Evolutionary conservation across 768 basidiomycete genomes (phyloP), one percentile per base, ranked within the genome.

Genomic region (Amanita subjunquillea): DNA sequence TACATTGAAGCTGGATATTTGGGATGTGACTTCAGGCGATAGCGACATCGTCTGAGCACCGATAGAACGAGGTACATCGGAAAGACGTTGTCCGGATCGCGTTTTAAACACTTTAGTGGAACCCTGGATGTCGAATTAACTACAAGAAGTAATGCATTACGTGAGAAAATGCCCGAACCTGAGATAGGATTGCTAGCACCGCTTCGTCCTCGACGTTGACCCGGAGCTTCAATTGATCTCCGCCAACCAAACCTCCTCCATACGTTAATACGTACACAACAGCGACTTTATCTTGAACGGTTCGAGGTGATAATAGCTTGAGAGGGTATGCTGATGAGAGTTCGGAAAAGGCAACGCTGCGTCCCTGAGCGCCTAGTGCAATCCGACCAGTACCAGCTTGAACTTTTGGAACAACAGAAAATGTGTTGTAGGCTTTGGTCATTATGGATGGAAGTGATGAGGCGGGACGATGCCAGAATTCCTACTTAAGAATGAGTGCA

Each of bases 61-160:
- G 3, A 4, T 4, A 4, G 54, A 38, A 22, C 36, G 44, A 43
- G 60, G 54, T 36, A 68, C 66, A 42, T 73, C 70, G 25, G 85
- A 79, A 27, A 75, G 71, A 36, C 82, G 74, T 54, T 74, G 72
- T n/a, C 79, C 82, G 6, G 73, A 66, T 22, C 92, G 80, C 17
- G 74, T 71, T 67, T 92, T 94, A 74, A 95, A 98, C 17, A 98
- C 87, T 65, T 98, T 98, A 8, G 94, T 98, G 3, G 87, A 90
- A 30, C 91, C 90, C 91, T 93, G 58, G 36, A 42, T 15, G 30
- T 30, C 6, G 15, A 7, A 36, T 25, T 50, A 7, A 13, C 32
- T 20, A 22, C 50, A 36, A 40, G 1, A 29, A 4, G 6, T 6
- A 1, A 29, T 17, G 50, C 25, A 32, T 64, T 74, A 38, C 47